phyloP scores from a whole-genome alignment of 331 rosid genomes.

The Malus hybrid region DNA sequence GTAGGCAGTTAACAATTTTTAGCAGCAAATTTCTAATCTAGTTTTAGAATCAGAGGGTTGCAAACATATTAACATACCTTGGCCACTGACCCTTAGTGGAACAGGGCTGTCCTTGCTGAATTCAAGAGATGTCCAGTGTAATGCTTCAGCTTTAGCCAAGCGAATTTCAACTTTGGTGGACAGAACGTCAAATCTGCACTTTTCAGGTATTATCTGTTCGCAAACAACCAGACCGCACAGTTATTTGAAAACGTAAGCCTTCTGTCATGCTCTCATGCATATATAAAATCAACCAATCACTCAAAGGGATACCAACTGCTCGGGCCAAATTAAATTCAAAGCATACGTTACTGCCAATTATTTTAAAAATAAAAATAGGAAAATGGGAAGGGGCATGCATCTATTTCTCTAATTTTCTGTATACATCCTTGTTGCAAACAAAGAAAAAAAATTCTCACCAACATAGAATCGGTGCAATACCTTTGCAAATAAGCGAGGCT shows the following conservation, averaged over 20 bases:
- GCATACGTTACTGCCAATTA: not conserved
- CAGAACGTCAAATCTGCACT: constrained; percentile 46
- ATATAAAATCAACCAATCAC: not conserved
- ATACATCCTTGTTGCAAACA: not conserved
- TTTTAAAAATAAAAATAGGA: not conserved
- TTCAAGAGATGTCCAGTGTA: constrained; percentile 65
- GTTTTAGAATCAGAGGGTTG: not conserved
- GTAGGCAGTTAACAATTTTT: not conserved
- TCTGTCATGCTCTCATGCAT: not conserved
- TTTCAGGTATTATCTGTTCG: constrained; percentile 56
- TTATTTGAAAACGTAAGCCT: constrained; percentile 8
- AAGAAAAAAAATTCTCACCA: not conserved
- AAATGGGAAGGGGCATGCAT: not conserved
- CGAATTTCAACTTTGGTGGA: constrained; percentile 83
- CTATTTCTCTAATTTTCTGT: not conserved
- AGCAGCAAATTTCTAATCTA: not conserved
- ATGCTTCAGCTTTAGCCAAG: constrained; percentile 58
- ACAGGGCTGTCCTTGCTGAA: constrained; percentile 34
- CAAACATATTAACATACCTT: constrained; percentile 33
- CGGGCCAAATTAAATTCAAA: not conserved
- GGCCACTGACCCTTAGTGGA: constrained; percentile 29
- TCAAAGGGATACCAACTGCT: not conserved
- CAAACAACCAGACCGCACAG: constrained; percentile 8
- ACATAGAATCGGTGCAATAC: constrained; percentile 25
- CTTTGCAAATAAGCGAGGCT: constrained; percentile 79